Conservation (phyloP, 2,329 filamentous ascomycete species). For the Alternaria sp. region DNA sequence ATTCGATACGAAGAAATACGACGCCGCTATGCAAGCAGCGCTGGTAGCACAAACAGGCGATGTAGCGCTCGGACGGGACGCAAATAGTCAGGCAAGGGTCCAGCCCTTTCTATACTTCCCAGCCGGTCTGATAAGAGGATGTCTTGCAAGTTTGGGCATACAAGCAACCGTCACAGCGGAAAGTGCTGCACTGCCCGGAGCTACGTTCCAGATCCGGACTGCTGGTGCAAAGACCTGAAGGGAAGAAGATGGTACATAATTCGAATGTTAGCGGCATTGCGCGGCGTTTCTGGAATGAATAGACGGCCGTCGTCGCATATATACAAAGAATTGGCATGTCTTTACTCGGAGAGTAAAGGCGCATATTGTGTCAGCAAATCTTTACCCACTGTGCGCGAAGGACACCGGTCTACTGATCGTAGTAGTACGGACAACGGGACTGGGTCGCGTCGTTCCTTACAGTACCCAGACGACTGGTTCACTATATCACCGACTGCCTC, state of each 20-base stretch:
- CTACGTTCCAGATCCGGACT: conserved; percentile 96
- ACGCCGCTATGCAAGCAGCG: conserved; percentile 33
- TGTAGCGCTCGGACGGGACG: conserved; percentile 58
- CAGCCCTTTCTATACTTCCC: conserved; percentile 87
- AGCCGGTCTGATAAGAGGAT: conserved; percentile 88
- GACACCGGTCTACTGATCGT: background rate
- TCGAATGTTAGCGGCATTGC: conserved; percentile 39
- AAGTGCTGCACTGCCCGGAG: conserved; percentile 81
- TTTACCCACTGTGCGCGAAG: background rate
- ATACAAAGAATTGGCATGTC: accelerated
- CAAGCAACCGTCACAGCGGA: conserved; percentile 91
- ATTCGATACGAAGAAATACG: conserved; percentile 62
- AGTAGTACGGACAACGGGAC: background rate
- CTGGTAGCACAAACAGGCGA: conserved; percentile 42
- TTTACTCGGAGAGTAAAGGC: background rate
- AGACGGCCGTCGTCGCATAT: background rate
- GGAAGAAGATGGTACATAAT: background rate
- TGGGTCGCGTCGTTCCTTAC: background rate
- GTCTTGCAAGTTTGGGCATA: conserved; percentile 90
- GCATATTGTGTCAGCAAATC: background rate
- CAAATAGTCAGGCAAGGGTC: conserved; percentile 39
- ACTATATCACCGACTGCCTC: background rate
- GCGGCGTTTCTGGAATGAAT: conserved; percentile 26
- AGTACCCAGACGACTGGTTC: background rate
- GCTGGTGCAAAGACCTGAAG: conserved; percentile 68